A percentile compares a stretch with the other conserved stretches of the same genome.
Evolutionary conservation across 441 rosid species (phyloP).

Genomic region (Lepidium campestre): DNA sequence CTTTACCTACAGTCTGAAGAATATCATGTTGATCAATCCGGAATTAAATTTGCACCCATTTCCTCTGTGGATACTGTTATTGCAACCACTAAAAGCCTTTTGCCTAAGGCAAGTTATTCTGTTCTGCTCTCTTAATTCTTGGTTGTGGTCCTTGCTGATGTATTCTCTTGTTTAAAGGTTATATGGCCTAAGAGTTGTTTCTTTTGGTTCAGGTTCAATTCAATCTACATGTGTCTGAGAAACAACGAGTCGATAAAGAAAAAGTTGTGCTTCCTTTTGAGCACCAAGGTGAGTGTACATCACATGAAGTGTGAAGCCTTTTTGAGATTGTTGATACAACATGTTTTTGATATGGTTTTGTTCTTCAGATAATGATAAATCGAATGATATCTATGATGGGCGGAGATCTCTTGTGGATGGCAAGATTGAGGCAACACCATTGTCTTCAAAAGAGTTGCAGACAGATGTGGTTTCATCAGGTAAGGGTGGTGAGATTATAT

Average conservation of each 20-base stretch:
- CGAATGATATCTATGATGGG: constrained; percentile 79
- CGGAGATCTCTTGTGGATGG: constrained; percentile 47
- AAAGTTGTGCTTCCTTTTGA: constrained; percentile 93
- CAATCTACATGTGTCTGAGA: constrained; percentile 68
- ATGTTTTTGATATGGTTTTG: background rate
- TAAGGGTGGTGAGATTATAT: constrained; percentile 66
- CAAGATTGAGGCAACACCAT: constrained; percentile 29
- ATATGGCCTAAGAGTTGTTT: constrained; percentile 7
- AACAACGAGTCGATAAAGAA: constrained; percentile 70
- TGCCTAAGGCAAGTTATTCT: constrained; percentile 60
- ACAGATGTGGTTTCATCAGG: constrained; percentile 31
- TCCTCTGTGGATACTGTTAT: constrained; percentile 37
- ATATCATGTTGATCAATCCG: constrained; percentile 47
- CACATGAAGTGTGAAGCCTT: background rate
- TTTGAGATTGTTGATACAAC: background rate
- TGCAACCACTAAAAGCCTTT: constrained; percentile 41
- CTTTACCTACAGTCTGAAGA: constrained; percentile 59
- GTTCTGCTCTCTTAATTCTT: background rate
- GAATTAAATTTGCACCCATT: constrained; percentile 57
- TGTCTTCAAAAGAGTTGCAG: constrained; percentile 27
- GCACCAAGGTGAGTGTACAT: constrained; percentile 66
- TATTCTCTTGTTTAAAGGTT: background rate
- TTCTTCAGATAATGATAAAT: constrained; percentile 62
- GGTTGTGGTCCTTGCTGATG: background rate
- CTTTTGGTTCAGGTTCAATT: constrained; percentile 69